Percentiles rank a stretch among this genome's conserved stretches.
Evolutionary conservation across 1,284 basidiomycete genomes (phyloP).

Genomic region (Grifola frondosa): DNA sequence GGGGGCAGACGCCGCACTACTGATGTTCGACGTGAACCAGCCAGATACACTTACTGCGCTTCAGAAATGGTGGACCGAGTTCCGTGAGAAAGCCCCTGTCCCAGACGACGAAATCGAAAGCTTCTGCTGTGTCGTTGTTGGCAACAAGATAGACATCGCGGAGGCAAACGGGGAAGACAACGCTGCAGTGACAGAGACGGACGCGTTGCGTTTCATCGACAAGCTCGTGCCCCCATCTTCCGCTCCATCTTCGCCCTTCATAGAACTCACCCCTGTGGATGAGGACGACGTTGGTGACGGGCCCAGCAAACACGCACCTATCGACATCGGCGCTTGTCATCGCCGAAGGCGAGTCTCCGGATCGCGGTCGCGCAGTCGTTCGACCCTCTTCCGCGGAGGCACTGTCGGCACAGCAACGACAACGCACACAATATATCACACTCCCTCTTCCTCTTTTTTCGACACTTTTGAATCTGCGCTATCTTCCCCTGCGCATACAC

Average conservation of each 20-base stretch:
- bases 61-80: conserved; percentile 76
- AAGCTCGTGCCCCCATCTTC: conserved; percentile 52
- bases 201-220: conserved; percentile 48
- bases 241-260: conserved; percentile 27
- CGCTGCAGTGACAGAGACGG: conserved; percentile 33
- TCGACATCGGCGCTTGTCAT: conserved; percentile 27
- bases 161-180: conserved; percentile 10
- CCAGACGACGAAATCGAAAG: conserved; percentile 58
- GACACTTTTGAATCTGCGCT: conserved; percentile 50
- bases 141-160: conserved; percentile 72
- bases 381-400: conserved; percentile 43
- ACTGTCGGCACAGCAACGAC: conserved; percentile 57
- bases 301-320: conserved; percentile 19
- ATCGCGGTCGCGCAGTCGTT: conserved; percentile 43
- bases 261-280: conserved; percentile 12
- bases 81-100: conserved; percentile 63
- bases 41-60: conserved; percentile 59
- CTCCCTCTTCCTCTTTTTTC: conserved; percentile 70
- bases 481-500: conserved; percentile 51
- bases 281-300: conserved; percentile 9
- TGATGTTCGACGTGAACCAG: conserved; percentile 76
- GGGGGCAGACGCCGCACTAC: conserved; percentile 76
- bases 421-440: conserved; percentile 64
- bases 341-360: conserved; percentile 32
- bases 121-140: conserved; percentile 75